A percentile compares a stretch with the other conserved stretches of the same genome.
phyloP scores from a whole-genome alignment of 2,329 filamentous ascomycete species.

The Arachnomyces sp. region DNA sequence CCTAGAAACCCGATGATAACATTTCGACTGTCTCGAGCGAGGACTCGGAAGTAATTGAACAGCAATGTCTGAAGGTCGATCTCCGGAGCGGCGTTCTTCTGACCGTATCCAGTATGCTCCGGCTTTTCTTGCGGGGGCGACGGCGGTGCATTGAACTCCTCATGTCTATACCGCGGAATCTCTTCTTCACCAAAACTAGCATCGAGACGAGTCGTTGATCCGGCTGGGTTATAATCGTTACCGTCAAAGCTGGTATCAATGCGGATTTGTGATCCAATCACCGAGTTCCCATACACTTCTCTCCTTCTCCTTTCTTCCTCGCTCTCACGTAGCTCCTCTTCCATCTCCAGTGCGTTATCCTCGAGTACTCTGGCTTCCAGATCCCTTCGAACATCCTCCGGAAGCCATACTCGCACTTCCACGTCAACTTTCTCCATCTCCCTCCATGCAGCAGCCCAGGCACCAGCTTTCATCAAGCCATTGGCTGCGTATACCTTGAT shows the following conservation, averaged over 20 bases:
- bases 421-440: slow-evolving; percentile 99
- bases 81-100: slow-evolving; percentile 22
- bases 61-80: slow-evolving; percentile 47
- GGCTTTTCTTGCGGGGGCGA: slow-evolving; percentile 6
- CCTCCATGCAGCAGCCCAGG: slow-evolving; percentile 89
- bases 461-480: slow-evolving; percentile 82
- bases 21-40: slow-evolving; percentile 48
- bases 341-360: slow-evolving; percentile 27
- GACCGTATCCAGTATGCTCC: slow-evolving; percentile 1
- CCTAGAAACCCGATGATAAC: slow-evolving; percentile 42
- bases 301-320: slow-evolving; percentile 12
- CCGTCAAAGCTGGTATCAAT: slow-evolving; percentile 9
- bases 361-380: slow-evolving; percentile 40
- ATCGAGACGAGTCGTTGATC: no score
- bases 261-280: slow-evolving; percentile 11
- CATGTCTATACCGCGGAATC: not conserved
- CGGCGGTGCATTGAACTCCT: slow-evolving; percentile 1
- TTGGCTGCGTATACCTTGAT: slow-evolving; percentile 92
- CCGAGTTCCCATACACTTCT: slow-evolving; percentile 14
- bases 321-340: slow-evolving; percentile 13
- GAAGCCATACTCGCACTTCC: slow-evolving; percentile 68
- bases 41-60: slow-evolving; percentile 46
- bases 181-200: slow-evolving; percentile 10
- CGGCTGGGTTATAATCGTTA: no score
- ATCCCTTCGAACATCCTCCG: slow-evolving; percentile 43